Evolutionary conservation across 257 asterid genomes (phyloP).

Genomic region (Linderniella brevidens): DNA sequence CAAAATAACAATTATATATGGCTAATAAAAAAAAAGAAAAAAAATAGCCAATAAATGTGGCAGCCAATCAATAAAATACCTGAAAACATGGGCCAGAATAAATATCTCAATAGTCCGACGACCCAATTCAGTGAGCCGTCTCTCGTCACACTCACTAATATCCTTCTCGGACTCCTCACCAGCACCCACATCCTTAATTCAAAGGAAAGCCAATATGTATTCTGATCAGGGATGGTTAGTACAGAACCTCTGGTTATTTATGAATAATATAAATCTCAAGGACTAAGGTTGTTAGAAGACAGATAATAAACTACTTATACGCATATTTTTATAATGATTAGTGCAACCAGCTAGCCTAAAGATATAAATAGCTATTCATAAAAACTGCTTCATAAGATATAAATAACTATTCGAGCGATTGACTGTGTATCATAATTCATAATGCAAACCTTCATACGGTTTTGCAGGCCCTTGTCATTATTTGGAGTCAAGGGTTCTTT

Average conservation of each 20-base stretch:
- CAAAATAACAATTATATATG: too few species aligned
- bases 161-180: conserved; percentile 39
- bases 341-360: too few species aligned
- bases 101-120: conserved; percentile 89
- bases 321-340: too few species aligned
- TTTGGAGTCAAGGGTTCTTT: conserved; percentile 84
- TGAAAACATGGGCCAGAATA: conserved; percentile 71
- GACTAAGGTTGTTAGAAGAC: not conserved
- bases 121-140: conserved; percentile 88
- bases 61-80: conserved; percentile 36
- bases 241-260: too few species aligned
- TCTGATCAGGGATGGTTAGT: too few species aligned
- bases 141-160: conserved; percentile 6
- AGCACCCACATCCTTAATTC: conserved; percentile 49
- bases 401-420: too few species aligned
- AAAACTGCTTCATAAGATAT: too few species aligned
- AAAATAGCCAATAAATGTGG: not conserved
- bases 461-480: conserved; percentile 94
- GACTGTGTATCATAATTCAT: too few species aligned
- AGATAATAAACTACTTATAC: not conserved
- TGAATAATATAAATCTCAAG: not conserved
- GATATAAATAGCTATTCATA: too few species aligned
- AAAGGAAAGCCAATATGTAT: not conserved
- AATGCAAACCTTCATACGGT: conserved; percentile 56
- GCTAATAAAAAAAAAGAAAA: too few species aligned